Conservation (phyloP, 2,329 filamentous ascomycete species). For the Arthrobotrys pseudoclavata region DNA sequence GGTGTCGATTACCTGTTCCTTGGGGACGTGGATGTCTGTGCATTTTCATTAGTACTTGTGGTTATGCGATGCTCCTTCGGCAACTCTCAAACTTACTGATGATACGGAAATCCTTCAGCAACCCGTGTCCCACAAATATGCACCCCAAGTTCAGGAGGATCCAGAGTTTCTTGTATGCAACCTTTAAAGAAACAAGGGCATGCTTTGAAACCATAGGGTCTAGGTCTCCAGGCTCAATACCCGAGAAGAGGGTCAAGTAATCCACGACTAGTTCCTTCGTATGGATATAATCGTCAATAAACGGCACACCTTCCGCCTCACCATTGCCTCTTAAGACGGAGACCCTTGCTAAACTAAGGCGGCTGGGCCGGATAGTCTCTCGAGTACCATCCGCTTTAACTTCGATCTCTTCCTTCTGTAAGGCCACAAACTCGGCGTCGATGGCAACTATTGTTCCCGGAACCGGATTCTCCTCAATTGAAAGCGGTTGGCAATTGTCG, state of each 20-base stretch:
- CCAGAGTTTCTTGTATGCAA: constrained; percentile 98
- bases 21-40: constrained; percentile 86
- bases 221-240: constrained; percentile 86
- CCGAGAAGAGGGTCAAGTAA: constrained; percentile 93
- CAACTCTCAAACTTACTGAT: constrained; percentile 71
- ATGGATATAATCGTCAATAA: constrained; percentile 97
- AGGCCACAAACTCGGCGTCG: constrained; percentile 94
- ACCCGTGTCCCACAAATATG: constrained; percentile 91
- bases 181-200: constrained; percentile 87
- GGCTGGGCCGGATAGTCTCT: constrained; percentile 90
- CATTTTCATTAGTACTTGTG: constrained; percentile 1
- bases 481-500: constrained; percentile 74
- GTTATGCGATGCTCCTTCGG: background rate
- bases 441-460: constrained; percentile 84
- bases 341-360: constrained; percentile 90
- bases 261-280: constrained; percentile 93
- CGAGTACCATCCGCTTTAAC: constrained; percentile 94
- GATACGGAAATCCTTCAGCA: constrained; percentile 95
- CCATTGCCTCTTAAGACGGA: constrained; percentile 88
- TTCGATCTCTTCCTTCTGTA: constrained; percentile 93
- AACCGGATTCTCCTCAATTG: constrained; percentile 75
- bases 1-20: constrained; percentile 91
- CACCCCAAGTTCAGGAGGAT: constrained; percentile 93
- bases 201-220: constrained; percentile 83
- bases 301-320: constrained; percentile 82